Percentiles rank a stretch among this genome's conserved stretches.
Evolutionary conservation across 2,329 filamentous ascomycete species (phyloP).

Genomic region (Neurospora sp.): DNA sequence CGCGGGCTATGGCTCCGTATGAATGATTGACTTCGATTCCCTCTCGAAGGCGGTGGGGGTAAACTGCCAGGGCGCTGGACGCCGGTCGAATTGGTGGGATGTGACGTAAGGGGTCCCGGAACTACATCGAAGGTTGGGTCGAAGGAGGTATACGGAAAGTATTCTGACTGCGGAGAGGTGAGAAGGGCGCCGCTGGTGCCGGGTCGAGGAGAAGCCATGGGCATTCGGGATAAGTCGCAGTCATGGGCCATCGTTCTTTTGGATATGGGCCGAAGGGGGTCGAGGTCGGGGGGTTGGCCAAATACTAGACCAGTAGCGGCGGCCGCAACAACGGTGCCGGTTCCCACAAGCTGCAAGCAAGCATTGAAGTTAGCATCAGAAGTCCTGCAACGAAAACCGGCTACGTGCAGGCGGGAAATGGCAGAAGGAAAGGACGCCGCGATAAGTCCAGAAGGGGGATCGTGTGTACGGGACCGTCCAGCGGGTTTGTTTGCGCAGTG

Average conservation of each 20-base stretch:
- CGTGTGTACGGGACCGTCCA: not conserved
- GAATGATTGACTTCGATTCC: slow-evolving; percentile 33
- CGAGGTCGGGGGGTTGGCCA: slow-evolving; percentile 39
- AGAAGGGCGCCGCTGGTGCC: slow-evolving; percentile 32
- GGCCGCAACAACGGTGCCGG: slow-evolving; percentile 51
- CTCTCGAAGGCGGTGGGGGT: slow-evolving; percentile 28
- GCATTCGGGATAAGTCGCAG: slow-evolving; percentile 20
- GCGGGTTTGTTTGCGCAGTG: not conserved
- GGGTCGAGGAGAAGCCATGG: slow-evolving; percentile 28
- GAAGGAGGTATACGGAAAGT: slow-evolving; percentile 20
- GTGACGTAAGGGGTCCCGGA: slow-evolving; percentile 15
- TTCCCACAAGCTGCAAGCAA: slow-evolving; percentile 44
- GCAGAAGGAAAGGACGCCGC: not conserved
- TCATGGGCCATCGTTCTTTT: slow-evolving; percentile 22
- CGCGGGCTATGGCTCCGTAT: slow-evolving; percentile 28
- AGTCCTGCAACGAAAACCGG: not conserved
- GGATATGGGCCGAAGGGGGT: slow-evolving; percentile 22
- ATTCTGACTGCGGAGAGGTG: slow-evolving; percentile 22
- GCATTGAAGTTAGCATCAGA: slow-evolving; percentile 10
- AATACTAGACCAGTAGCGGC: slow-evolving; percentile 50
- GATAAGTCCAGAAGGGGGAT: not conserved
- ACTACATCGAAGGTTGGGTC: slow-evolving; percentile 14
- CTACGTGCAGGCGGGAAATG: not conserved
- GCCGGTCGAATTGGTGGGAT: slow-evolving; percentile 20
- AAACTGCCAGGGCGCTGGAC: slow-evolving; percentile 18